Conservation (phyloP, 306 rosid species). For the Rosa rugosa region DNA sequence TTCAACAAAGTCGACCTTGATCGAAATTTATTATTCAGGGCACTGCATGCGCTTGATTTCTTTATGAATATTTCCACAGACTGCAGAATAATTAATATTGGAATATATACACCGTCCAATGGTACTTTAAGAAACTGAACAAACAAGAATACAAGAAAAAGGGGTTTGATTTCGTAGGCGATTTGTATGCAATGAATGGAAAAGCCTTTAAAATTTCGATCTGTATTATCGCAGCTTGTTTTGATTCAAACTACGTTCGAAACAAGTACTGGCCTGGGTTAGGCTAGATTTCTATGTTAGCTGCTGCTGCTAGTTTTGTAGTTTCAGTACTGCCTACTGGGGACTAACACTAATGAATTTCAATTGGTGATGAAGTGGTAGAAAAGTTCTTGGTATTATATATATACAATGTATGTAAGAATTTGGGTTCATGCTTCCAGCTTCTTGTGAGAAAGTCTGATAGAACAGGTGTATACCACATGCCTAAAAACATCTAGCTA, state of each 20-base stretch:
- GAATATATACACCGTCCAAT: not conserved
- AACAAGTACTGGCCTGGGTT: not conserved
- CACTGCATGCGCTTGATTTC: not conserved
- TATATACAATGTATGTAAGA: not conserved
- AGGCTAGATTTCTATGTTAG: slow-evolving; percentile 23
- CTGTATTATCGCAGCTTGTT: slow-evolving; percentile 46
- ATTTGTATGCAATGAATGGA: not conserved
- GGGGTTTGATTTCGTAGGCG: not conserved
- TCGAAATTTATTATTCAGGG: not conserved
- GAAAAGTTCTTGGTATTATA: not conserved
- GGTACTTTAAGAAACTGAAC: slow-evolving; percentile 4
- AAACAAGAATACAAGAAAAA: not conserved
- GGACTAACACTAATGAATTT: not conserved
- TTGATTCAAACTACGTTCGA: slow-evolving; percentile 23
- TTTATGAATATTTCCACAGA: not conserved
- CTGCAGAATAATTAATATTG: not conserved
- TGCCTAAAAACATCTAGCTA: not conserved
- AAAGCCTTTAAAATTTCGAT: not conserved
- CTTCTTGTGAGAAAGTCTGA: not conserved
- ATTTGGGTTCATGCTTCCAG: not conserved
- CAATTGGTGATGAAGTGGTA: not conserved
- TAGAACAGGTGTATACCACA: not conserved
- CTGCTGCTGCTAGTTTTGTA: slow-evolving; percentile 33
- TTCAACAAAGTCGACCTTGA: slow-evolving; percentile 29
- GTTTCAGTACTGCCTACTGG: not conserved